These are phyloP conservation scores for Jackrogersella multiformis DNA, from an alignment of 495 filamentous ascomycete species.

Conservation along the genomic window DNA sequence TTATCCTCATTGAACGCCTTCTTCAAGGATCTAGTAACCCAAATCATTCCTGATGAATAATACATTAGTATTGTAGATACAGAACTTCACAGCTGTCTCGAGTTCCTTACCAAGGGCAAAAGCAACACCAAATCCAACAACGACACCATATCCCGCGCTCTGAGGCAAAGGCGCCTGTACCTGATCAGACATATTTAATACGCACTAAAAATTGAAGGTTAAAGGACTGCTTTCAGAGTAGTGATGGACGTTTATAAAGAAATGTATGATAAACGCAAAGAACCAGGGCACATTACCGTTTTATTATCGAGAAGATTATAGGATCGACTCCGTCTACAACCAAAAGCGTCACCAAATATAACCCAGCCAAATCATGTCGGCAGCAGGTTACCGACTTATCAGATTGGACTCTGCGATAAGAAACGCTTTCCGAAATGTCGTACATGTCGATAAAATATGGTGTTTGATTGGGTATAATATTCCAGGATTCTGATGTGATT, in stretches of 20 bases:
- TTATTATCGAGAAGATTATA: neutral
- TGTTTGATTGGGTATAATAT: conserved; percentile 8
- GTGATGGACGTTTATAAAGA: neutral
- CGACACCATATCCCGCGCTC: conserved; percentile 4
- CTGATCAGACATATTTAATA: neutral
- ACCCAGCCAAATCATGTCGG: neutral
- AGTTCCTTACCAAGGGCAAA: neutral
- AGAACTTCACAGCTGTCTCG: neutral
- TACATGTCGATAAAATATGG: neutral
- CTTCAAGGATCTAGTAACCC: conserved; percentile 2
- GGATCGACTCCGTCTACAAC: neutral
- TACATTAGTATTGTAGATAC: neutral
- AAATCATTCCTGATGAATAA: neutral
- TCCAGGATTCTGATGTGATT: conserved; percentile 10
- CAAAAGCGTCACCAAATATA: neutral
- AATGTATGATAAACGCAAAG: neutral
- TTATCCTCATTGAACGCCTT: conserved; percentile 4
- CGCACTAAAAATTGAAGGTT: neutral
- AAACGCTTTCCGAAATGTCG: conserved; percentile 4
- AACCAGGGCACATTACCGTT: neutral
- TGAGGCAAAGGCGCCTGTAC: conserved; percentile 7
- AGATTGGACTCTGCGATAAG: neutral
- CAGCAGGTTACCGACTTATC: neutral
- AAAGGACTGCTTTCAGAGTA: neutral
- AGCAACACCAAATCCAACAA: conserved; percentile 5